phyloP scores from a whole-genome alignment of 148 eudicot species.

The Gaultheria prostrata region DNA sequence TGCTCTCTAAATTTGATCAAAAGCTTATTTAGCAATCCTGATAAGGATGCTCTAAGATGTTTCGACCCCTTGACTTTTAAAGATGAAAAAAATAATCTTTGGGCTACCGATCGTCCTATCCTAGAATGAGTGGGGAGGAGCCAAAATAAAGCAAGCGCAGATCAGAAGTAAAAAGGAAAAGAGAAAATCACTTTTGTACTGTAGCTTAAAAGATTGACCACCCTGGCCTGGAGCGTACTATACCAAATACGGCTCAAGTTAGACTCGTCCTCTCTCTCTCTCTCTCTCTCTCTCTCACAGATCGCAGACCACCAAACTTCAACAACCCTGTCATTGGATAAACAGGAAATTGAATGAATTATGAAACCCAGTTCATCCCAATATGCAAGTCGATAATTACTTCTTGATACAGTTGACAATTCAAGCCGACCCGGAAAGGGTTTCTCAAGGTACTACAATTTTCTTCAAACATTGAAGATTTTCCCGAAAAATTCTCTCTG shows the following conservation, averaged over 20 bases:
- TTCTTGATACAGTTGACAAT: conserved; percentile 3
- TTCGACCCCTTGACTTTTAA: too few relatives aligned
- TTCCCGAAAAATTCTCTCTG: background rate
- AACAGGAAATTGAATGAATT: background rate
- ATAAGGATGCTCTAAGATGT: too few relatives aligned
- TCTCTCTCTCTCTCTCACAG: background rate
- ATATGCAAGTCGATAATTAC: background rate
- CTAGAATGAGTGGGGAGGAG: conserved; percentile 26
- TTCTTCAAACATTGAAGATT: conserved; percentile 6
- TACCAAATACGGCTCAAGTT: conserved; percentile 6
- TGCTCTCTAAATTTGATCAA: too few relatives aligned
- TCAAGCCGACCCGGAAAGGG: conserved; percentile 17
- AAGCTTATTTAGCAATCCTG: too few relatives aligned
- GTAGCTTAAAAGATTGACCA: background rate
- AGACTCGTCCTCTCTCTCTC: background rate
- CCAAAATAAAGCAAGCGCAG: conserved; percentile 12
- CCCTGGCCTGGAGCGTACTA: background rate
- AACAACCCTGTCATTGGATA: background rate
- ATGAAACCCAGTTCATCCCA: background rate
- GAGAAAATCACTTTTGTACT: background rate
- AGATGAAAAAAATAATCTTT: too few relatives aligned
- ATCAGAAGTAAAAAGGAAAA: background rate
- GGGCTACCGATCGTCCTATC: too few relatives aligned
- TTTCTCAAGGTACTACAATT: conserved; percentile 21
- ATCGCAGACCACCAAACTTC: conserved; percentile 5